phyloP scores from a whole-genome alignment of 164 flowering plant genomes.

The Hamamelis virginiana region DNA sequence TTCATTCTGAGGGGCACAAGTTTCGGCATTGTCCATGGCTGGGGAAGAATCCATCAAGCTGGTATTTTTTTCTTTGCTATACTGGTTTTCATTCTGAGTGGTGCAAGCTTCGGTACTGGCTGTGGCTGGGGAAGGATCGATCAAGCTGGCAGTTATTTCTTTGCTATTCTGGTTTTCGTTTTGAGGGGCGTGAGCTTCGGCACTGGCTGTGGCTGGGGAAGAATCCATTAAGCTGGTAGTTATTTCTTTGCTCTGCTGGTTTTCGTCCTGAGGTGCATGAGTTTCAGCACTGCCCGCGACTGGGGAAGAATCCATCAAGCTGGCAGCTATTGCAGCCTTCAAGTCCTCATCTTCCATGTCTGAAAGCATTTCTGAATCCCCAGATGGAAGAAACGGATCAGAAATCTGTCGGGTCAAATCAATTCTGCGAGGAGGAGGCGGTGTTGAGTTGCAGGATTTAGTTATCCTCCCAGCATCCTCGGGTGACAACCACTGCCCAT shows the following conservation, averaged over 20 bases:
- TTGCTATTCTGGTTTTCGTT: conserved; percentile 9
- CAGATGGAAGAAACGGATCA: conserved; percentile 21
- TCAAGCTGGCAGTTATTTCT: no score
- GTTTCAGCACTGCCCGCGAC: conserved; percentile 22
- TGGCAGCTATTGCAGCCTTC: conserved; percentile 88
- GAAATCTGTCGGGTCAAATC: conserved; percentile 16
- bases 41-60: conserved; percentile 67
- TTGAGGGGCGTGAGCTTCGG: not conserved
- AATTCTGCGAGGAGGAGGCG: conserved; percentile 19
- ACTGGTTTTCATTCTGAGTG: no score
- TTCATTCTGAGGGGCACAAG: conserved; percentile 9
- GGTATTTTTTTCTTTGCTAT: conserved; percentile 28
- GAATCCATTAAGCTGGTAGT: not conserved
- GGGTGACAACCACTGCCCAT: conserved; percentile 89
- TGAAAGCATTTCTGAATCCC: conserved; percentile 33
- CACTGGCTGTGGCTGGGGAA: not conserved
- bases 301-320: conserved; percentile 62
- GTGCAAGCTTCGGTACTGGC: no score
- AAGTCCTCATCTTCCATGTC: conserved; percentile 76
- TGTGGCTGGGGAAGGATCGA: no score
- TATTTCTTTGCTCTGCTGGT: not conserved
- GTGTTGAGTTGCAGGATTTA: conserved; percentile 54
- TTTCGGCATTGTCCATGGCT: not conserved
- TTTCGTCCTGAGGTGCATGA: not conserved
- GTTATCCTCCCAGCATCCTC: conserved; percentile 87